Conservation (phyloP, 2,329 filamentous ascomycete genomes). For the Ophiostoma triangulosporum region DNA sequence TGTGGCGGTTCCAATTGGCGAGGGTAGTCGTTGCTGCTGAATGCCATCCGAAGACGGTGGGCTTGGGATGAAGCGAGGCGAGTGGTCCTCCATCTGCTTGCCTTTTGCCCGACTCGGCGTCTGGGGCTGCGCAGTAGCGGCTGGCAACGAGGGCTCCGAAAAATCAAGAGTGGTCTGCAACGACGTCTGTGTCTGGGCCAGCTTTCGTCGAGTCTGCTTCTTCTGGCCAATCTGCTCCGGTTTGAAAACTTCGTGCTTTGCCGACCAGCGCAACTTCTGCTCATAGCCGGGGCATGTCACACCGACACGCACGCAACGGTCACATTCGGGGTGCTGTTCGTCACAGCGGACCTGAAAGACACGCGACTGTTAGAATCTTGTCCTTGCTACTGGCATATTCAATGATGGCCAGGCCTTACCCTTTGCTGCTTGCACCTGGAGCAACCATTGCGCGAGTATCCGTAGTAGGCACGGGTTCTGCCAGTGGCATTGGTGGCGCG, state of each 20-base stretch:
- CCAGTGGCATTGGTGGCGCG: slow-evolving; percentile 1
- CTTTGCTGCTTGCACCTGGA: slow-evolving; percentile 14
- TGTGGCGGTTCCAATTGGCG: slow-evolving; percentile 1
- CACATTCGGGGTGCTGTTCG: slow-evolving; percentile 19
- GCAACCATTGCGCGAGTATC: slow-evolving; percentile 15
- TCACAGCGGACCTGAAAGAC: slow-evolving; percentile 12
- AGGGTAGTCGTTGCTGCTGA: slow-evolving; percentile 4
- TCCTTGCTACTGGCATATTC: neutral
- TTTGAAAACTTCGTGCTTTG: slow-evolving; percentile 29
- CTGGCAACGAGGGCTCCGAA: neutral
- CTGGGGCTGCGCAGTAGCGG: neutral
- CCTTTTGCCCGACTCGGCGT: neutral
- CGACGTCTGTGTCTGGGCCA: neutral
- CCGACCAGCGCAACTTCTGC: slow-evolving; percentile 32
- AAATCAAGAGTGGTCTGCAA: neutral
- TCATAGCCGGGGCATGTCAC: slow-evolving; percentile 32
- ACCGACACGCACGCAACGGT: slow-evolving; percentile 28
- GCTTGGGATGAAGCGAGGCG: neutral
- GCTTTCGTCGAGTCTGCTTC: slow-evolving; percentile 1
- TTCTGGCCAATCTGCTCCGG: slow-evolving; percentile 1
- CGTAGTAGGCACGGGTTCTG: slow-evolving; percentile 10
- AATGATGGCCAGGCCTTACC: neutral
- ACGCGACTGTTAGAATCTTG: neutral
- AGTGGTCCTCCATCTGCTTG: neutral
- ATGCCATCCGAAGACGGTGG: neutral